Base-by-base conservation (phyloP, 2,329 filamentous ascomycete species). In the Colletotrichum brevisporum region DNA sequence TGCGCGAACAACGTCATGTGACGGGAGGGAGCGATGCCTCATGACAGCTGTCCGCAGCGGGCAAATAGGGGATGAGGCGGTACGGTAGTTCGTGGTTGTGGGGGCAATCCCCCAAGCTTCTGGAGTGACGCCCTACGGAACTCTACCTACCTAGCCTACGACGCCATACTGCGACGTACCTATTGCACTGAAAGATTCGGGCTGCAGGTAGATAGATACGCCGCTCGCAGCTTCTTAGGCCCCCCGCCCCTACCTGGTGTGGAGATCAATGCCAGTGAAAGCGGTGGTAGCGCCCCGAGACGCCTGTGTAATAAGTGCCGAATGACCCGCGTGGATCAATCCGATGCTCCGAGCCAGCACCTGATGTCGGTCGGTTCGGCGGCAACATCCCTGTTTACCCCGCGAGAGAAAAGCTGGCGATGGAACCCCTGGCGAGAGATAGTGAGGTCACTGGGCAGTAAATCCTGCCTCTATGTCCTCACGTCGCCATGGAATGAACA, bases 1-100 rank as follows among this genome's bases (percentile, higher is more conserved):
- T 24, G 66, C 62, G 65, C 36, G 27, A 26, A 60, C 51, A 36
- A 21, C 62, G 66, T 69, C 66, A 69, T 69, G 66, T 69, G 66
- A 66, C 53, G 31, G 66, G 61, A 53, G 31, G 66, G 61, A 53
- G 54, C 26, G 54, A 13, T 53, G 36, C 61, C 41, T 51, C 31
- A 26, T 65, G 66, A 69, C 62, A 69, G 66, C 55, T 66, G 66
- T 50, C 66, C 41, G 48, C 65, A 67, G 27, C 27, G 27, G 48
- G 55, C 55, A 27, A 51, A 53, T 24, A 48, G 12, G 18, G 51
- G 31, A 10, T 43, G 21, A 18, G 18, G 18, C 18, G 48, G n/a
- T 10, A 50, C 24, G 24, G 24, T 27, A n/a, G 58, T 18, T 12
- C 21, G 21, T 3, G 21, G 21, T 21, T 21, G 21, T 21, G 39